These are phyloP conservation scores for Pascua sp. DNA, from an alignment of 1,284 basidiomycete species.

Conservation along the genomic window DNA sequence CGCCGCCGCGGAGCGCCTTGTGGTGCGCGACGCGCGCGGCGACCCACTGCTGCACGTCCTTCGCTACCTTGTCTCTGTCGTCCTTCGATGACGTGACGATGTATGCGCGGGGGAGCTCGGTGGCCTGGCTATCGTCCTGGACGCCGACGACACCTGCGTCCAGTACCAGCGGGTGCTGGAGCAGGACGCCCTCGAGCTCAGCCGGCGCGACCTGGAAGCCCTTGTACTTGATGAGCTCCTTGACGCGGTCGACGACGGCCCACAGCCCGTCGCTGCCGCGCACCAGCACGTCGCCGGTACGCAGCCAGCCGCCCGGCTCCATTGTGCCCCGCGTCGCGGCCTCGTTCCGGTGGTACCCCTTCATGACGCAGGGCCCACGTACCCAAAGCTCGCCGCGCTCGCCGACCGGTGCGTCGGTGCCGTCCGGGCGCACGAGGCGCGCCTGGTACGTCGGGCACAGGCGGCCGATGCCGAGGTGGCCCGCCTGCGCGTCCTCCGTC, in stretches of 20 bases:
- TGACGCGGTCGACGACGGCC: constrained; percentile 55
- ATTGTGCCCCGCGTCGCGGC: constrained; percentile 6
- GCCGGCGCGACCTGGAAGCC: constrained; percentile 70
- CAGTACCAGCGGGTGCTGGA: constrained; percentile 66
- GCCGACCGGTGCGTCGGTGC: constrained; percentile 53
- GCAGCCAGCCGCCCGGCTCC: constrained; percentile 62
- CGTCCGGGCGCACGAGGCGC: constrained; percentile 57
- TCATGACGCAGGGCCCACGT: constrained; percentile 62
- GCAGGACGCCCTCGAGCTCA: constrained; percentile 69
- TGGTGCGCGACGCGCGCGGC: constrained; percentile 52
- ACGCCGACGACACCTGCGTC: constrained; percentile 71
- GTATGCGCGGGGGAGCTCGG: constrained; percentile 34
- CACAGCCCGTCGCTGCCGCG: constrained; percentile 60
- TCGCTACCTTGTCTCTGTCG: constrained; percentile 39
- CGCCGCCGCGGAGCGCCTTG: constrained; percentile 53
- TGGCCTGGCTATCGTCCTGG: constrained; percentile 60
- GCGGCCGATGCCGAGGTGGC: constrained; percentile 55
- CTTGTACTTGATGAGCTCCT: constrained; percentile 77
- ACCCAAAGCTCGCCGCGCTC: constrained; percentile 76
- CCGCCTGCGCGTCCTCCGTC: constrained; percentile 9
- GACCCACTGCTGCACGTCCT: constrained; percentile 26
- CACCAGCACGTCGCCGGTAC: constrained; percentile 72
- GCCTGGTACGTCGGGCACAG: constrained; percentile 75
- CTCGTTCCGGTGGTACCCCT: constrained; percentile 9
- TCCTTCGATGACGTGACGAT: background rate